A percentile compares a stretch with the other conserved stretches of the same genome.
Evolutionary conservation across 2,329 filamentous ascomycete species (phyloP).

Genomic region (Fusarium nanum): DNA sequence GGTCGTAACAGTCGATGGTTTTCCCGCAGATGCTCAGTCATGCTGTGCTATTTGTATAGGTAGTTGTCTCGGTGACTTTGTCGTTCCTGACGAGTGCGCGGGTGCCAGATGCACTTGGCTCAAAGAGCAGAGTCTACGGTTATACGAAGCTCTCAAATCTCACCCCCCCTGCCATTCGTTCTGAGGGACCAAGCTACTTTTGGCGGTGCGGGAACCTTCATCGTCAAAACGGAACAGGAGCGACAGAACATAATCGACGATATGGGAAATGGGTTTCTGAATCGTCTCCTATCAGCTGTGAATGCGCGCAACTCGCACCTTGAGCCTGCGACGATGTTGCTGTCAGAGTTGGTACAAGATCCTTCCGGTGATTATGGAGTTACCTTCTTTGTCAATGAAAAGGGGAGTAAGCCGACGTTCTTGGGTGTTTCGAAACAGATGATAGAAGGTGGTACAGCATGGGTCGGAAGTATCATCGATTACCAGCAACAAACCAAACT

Average conservation of each 20-base stretch:
- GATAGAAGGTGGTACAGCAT: conserved; percentile 48
- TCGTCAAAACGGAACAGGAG: conserved; percentile 45
- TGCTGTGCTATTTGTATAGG: conserved; percentile 46
- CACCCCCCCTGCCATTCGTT: conserved; percentile 50
- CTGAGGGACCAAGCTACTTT: conserved; percentile 54
- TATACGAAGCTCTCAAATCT: conserved; percentile 42
- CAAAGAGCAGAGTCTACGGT: conserved; percentile 38
- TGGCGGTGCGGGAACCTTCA: conserved; percentile 53
- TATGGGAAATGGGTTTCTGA: conserved; percentile 43
- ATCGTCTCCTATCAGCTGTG: conserved; percentile 47
- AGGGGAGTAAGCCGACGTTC: conserved; percentile 43
- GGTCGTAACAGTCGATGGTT: conserved; percentile 43
- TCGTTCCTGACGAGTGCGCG: conserved; percentile 46
- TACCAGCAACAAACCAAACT: conserved; percentile 49
- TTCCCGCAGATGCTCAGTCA: conserved; percentile 12
- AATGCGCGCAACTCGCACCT: conserved; percentile 49
- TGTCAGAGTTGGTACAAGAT: conserved; percentile 49
- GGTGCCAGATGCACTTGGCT: conserved; percentile 49
- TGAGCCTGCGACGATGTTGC: conserved; percentile 47
- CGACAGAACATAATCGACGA: conserved; percentile 44
- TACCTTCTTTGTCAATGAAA: conserved; percentile 50
- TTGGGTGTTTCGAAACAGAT: conserved; percentile 52
- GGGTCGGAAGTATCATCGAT: conserved; percentile 51
- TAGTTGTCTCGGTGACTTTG: conserved; percentile 13
- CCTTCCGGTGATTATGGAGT: conserved; percentile 50